Conservation (phyloP, 768 basidiomycete genomes). For the Cystofilobasidium macerans region DNA sequence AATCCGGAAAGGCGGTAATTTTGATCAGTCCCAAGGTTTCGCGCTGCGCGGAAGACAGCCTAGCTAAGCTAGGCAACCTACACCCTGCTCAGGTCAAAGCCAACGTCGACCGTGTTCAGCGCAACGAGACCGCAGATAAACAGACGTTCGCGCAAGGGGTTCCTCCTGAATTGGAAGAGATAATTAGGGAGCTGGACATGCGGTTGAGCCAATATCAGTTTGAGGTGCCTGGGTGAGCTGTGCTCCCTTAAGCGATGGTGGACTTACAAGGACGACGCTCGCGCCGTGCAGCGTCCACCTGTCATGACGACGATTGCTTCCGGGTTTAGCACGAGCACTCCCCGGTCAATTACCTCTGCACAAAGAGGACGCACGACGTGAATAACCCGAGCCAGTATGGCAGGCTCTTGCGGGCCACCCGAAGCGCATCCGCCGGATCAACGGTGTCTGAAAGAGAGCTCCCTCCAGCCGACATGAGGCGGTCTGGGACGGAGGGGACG, state of each 20-base stretch:
- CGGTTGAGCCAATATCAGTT: too few relatives aligned
- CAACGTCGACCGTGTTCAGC: not conserved
- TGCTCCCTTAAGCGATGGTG: too few relatives aligned
- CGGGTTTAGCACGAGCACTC: not conserved
- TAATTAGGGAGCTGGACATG: not conserved
- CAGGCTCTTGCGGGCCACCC: not conserved
- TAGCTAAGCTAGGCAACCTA: not conserved
- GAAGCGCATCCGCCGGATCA: not conserved
- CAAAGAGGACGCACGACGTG: not conserved
- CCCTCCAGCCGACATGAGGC: too few relatives aligned
- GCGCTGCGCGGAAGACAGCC: too few relatives aligned
- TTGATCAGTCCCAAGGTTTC: too few relatives aligned
- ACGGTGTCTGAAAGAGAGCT: too few relatives aligned
- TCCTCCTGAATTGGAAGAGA: not conserved
- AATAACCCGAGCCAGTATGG: not conserved
- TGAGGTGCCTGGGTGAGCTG: too few relatives aligned
- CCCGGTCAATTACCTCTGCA: not conserved
- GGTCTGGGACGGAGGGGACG: too few relatives aligned
- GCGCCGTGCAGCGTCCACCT: slow-evolving; percentile 3
- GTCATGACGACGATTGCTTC: not conserved
- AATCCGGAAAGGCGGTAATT: too few relatives aligned
- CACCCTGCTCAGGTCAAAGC: not conserved
- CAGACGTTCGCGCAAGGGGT: not conserved
- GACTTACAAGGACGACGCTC: not conserved
- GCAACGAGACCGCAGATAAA: not conserved